Base-by-base conservation (phyloP, 2,329 filamentous ascomycete species). In the Pseudogymnoascus sp. region DNA sequence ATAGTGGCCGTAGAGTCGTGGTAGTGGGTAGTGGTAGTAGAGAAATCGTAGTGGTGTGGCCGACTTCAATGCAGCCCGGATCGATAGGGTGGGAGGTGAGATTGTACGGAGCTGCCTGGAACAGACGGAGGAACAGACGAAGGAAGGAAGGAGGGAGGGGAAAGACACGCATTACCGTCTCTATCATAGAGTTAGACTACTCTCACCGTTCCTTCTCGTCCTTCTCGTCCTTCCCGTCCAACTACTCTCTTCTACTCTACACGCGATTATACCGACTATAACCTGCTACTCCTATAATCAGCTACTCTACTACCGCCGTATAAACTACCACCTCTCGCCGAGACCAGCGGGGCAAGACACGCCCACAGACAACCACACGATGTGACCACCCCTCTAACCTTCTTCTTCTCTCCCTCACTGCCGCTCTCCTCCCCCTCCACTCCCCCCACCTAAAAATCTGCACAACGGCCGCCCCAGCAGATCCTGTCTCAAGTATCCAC, bases 351-450 rank as follows among this genome's bases (percentile, higher is more conserved):
- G 39, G 39, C 39, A 41, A 16, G 8, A 45, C 61, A 6, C 64
- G n/a, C n/a, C n/a, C n/a, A n/a, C n/a, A n/a, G n/a, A n/a, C n/a
- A n/a, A 67, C 13, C 41, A 36, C 43, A 67, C 63, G 63, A 71
- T 39, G 34, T 65, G 64, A 21, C 21, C 36, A 39, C 60, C 67
- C 43, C 69, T 62, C 25, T 67, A 65, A 23, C 23, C 23, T 23
- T 23, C 23, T 23, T 23, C 23, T 23, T 54, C 62, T 66, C 43
- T 67, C 66, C 61, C 51, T 61, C 65, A 61, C 69, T 68, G 2
- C 28, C 41, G 39, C 65, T 63, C 67, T 36, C 14, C 62, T 13
- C 4, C 4, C 41, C 41, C 41, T 14, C 41, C 41, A 1, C 41
- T 8, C 39, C 8, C n/a, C 39, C 39, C 39, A 43, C 39, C 39